These are phyloP conservation scores for Paramyrothecium sp. DNA, from an alignment of 2,329 filamentous ascomycete genomes.

Conservation along the genomic window DNA sequence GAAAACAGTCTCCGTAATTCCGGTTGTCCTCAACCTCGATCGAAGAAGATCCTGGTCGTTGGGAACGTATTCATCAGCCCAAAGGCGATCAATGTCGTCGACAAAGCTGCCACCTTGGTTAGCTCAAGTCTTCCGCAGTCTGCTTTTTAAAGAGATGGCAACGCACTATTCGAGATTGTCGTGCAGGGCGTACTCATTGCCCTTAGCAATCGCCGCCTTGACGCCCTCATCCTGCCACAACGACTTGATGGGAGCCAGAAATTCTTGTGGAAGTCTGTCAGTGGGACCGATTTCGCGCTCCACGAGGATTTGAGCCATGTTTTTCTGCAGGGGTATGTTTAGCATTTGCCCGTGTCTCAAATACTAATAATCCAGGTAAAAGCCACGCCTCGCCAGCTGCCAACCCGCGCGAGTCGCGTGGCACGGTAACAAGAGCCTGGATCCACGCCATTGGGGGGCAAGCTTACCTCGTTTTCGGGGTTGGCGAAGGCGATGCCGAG, in stretches of 20 bases:
- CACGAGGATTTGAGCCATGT: constrained; percentile 73
- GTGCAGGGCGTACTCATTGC: constrained; percentile 94
- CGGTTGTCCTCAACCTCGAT: constrained; percentile 85
- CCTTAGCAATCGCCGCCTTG: constrained; percentile 83
- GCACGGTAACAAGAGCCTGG: constrained; percentile 1
- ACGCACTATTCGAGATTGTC: constrained; percentile 93
- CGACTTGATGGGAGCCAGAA: constrained; percentile 75
- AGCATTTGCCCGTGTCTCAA: constrained; percentile 29
- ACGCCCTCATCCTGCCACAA: constrained; percentile 85
- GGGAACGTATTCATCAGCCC: constrained; percentile 76
- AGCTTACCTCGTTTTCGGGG: constrained; percentile 74
- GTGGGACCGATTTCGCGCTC: constrained; percentile 82
- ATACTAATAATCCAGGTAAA: constrained; percentile 1
- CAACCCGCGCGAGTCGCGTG: constrained; percentile 1
- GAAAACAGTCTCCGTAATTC: constrained; percentile 94
- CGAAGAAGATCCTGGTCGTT: constrained; percentile 93
- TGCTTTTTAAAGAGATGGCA: not conserved
- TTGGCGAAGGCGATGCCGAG: constrained; percentile 77
- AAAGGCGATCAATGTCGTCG: constrained; percentile 71
- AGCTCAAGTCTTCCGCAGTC: constrained; percentile 16
- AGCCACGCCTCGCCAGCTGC: not conserved
- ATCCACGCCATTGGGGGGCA: constrained; percentile 8
- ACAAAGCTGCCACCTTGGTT: constrained; percentile 66
- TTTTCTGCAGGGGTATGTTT: constrained; percentile 55
- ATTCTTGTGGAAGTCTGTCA: constrained; percentile 76